Evolutionary conservation across 306 rosid genomes (phyloP).

Genomic region (Ceratonia siliqua): DNA sequence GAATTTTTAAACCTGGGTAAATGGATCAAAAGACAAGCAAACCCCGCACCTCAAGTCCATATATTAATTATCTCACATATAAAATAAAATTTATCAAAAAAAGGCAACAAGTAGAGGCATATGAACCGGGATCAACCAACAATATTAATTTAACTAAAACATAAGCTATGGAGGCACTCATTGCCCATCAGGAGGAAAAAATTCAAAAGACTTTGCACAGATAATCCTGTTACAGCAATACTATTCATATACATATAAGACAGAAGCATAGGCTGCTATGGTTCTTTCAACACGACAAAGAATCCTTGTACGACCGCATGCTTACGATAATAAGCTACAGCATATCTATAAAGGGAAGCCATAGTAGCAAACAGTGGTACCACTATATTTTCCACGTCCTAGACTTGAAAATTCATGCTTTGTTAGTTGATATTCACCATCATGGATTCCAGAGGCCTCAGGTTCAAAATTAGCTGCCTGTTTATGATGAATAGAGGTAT

Average conservation of each 20-base stretch:
- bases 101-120: not conserved
- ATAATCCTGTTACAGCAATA: constrained; percentile 26
- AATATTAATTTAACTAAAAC: constrained; percentile 1
- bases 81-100: not conserved
- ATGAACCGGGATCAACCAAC: not conserved
- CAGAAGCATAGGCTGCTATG: constrained; percentile 22
- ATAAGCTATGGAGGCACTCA: not conserved
- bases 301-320: not conserved
- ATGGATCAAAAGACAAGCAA: not conserved
- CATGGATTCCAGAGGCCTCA: constrained; percentile 73
- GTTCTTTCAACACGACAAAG: constrained; percentile 20
- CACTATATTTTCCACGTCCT: constrained; percentile 86
- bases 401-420: constrained; percentile 78
- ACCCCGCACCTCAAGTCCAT: not conserved
- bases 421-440: constrained; percentile 75
- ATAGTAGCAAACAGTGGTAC: constrained; percentile 45
- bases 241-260: constrained; percentile 19
- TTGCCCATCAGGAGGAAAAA: not conserved
- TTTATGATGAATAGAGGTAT: constrained; percentile 31
- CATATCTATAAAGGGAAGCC: constrained; percentile 16
- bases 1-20: not conserved
- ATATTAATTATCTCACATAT: not conserved
- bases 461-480: constrained; percentile 93
- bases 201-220: not conserved
- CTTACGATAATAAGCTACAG: not conserved